A percentile compares a stretch with the other conserved stretches of the same genome.
phyloP scores from a whole-genome alignment of 2,329 filamentous ascomycete genomes.

The Tolypocladium tropicale region DNA sequence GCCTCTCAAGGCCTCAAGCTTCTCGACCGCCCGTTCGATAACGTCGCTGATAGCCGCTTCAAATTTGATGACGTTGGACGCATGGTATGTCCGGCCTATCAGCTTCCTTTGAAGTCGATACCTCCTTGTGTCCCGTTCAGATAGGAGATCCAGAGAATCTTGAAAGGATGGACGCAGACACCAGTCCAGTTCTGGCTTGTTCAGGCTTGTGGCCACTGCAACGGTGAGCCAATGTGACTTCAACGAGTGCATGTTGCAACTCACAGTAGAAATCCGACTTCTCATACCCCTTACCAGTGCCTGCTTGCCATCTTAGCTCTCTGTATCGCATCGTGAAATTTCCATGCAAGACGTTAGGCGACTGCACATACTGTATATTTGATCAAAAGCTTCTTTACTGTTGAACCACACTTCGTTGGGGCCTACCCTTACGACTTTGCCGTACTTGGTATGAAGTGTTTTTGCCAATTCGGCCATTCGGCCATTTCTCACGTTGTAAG shows the following conservation, averaged over 20 bases:
- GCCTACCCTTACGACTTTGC: constrained; percentile 40
- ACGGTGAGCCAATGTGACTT: not conserved
- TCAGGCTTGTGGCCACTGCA: constrained; percentile 34
- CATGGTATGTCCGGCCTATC: constrained; percentile 37
- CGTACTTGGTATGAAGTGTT: constrained; percentile 35
- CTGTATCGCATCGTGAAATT: not conserved
- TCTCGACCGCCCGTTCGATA: constrained; percentile 22
- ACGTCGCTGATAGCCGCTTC: constrained; percentile 31
- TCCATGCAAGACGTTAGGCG: not conserved
- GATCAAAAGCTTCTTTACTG: constrained; percentile 33
- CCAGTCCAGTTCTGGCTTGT: constrained; percentile 31
- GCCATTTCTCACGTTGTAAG: constrained; percentile 33
- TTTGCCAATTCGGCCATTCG: constrained; percentile 28
- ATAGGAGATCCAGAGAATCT: constrained; percentile 40
- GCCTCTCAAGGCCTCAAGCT: constrained; percentile 25
- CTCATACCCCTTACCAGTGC: constrained; percentile 34
- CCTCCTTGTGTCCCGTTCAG: constrained; percentile 33
- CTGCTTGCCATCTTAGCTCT: constrained; percentile 16
- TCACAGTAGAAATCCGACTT: constrained; percentile 44
- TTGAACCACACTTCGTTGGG: constrained; percentile 45
- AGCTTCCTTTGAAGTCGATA: constrained; percentile 39
- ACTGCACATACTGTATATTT: constrained; percentile 32
- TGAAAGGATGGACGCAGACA: constrained; percentile 20
- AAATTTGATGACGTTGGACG: constrained; percentile 29
- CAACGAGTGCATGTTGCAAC: constrained; percentile 2